Evolutionary conservation across 345 rosid genomes (phyloP), one percentile per base, ranked within the genome.

Genomic region (Angophora floribunda): DNA sequence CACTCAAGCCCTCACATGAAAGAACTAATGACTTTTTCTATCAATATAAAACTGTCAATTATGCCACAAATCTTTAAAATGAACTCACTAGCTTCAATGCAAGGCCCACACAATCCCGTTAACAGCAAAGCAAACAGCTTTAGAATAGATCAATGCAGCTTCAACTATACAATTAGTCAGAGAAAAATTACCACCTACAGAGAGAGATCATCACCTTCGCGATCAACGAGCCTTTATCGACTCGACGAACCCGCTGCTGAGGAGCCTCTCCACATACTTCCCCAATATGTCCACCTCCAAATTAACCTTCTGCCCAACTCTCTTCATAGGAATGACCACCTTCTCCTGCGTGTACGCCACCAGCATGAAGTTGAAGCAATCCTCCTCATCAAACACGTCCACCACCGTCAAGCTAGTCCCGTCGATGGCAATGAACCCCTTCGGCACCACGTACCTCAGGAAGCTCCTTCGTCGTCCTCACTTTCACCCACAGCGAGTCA

Each of bases 391-490:
- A 88, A 92, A 93, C 90, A 96, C 97, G 89, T 97, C 95, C 52
- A 95, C 98, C 88, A 96, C 99, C 3, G 99, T 97, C 94, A 97
- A 89, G 91, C 99, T 97, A 55, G 99, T 92, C 61, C 99, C 99
- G 67, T 97, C 99, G 87, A 97, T 95, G 1, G 99, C 96, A 51
- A 96, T 94, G 88, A 94, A 96, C 51, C 98, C 99, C 86, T 97
- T 97, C 1, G 99, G 99, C 89, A 96, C 99, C 8, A 96, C 85
- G 87, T 96, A 96, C 89, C 92, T 93, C 90, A 97, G 59, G 85
- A 97, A 97, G 65, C 41, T 86, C 89, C 85, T 92, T 88, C 16
- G 93, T 91, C 4, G 93, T 92, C 91, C 93, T 96, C 85, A 97
- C 97, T 91, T 95, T 96, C 65, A 97, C 91, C 99, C 99, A 96